phyloP scores from a whole-genome alignment of 495 filamentous ascomycete genomes.

The Penicillium atrosanguineum region DNA sequence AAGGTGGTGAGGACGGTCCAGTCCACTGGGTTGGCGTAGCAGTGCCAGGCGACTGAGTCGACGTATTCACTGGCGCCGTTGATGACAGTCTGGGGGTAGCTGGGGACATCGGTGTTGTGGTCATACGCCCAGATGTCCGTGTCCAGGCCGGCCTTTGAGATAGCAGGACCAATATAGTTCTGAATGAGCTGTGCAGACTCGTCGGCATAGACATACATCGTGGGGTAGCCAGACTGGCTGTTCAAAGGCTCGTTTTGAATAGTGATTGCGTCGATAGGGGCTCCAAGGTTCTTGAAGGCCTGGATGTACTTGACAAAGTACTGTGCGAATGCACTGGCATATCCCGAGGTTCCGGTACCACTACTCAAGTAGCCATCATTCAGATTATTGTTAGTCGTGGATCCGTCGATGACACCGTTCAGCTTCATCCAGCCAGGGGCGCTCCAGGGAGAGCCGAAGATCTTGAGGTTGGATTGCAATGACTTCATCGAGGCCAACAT shows the following conservation, averaged over 20 bases:
- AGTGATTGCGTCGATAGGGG: conserved; percentile 51
- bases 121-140: conserved; percentile 55
- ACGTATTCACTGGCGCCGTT: conserved; percentile 42
- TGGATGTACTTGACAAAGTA: conserved; percentile 60
- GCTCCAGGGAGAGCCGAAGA: conserved; percentile 54
- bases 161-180: conserved; percentile 48
- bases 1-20: conserved; percentile 52
- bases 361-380: conserved; percentile 37
- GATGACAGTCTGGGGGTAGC: conserved; percentile 49
- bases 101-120: conserved; percentile 52
- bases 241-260: conserved; percentile 59
- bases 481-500: conserved; percentile 28
- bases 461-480: conserved; percentile 38
- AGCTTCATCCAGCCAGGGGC: conserved; percentile 60
- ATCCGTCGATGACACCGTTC: conserved; percentile 48
- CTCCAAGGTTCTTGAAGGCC: conserved; percentile 42
- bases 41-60: conserved; percentile 54
- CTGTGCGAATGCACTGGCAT: conserved; percentile 45
- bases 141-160: conserved; percentile 36
- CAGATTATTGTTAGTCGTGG: conserved; percentile 49
- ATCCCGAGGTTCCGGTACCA: conserved; percentile 26
- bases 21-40: conserved; percentile 46
- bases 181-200: conserved; percentile 48
- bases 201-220: conserved; percentile 52
- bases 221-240: conserved; percentile 50